Conservation (phyloP, 225 moss, liverwort and hornwort species). For the Marchantia paleacea region DNA sequence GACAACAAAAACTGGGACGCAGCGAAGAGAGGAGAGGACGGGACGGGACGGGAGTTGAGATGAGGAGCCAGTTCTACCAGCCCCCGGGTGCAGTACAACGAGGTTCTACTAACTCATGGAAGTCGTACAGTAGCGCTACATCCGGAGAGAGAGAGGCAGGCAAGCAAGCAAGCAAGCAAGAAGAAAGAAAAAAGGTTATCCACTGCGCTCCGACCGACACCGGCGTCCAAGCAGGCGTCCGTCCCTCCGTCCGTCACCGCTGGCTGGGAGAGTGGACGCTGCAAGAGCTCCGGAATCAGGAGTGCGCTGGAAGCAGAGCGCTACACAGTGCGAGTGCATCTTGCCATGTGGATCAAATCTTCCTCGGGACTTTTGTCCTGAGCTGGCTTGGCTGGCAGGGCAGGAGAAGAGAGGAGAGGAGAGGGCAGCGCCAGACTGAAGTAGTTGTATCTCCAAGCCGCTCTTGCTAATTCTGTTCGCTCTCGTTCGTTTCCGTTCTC, state of each 20-base stretch:
- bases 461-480: neutral
- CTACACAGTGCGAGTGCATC: neutral
- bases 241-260: neutral
- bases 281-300: neutral
- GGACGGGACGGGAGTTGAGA: too few relatives aligned
- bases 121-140: too few relatives aligned
- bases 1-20: neutral
- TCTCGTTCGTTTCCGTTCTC: neutral
- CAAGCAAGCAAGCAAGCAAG: neutral
- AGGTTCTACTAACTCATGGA: too few relatives aligned
- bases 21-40: too few relatives aligned
- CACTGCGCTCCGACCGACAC: neutral
- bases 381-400: constrained; percentile 5
- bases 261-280: neutral
- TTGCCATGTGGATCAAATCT: constrained; percentile 16
- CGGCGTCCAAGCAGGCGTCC: neutral
- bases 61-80: too few relatives aligned
- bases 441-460: too few relatives aligned
- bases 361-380: neutral
- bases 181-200: neutral
- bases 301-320: neutral
- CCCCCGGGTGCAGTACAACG: too few relatives aligned
- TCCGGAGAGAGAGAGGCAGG: neutral
- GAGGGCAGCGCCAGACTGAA: neutral
- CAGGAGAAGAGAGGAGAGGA: neutral